phyloP scores from a whole-genome alignment of 768 basidiomycete species.

The Amanita inopinata region DNA sequence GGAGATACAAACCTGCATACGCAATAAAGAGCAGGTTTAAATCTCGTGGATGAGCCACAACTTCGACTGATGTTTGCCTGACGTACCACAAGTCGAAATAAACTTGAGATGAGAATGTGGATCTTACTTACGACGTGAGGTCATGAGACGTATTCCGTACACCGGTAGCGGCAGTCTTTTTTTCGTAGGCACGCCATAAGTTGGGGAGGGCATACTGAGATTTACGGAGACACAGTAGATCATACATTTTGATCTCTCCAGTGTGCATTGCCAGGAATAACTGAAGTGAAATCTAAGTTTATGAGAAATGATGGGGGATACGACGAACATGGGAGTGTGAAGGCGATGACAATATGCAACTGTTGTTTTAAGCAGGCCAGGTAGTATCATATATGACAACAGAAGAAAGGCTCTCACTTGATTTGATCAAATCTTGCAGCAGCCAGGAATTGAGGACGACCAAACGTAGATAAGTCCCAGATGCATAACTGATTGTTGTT shows the following conservation, averaged over 20 bases:
- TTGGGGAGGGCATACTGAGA: conserved; percentile 66
- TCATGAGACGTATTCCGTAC: conserved; percentile 17
- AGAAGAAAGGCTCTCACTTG: conserved; percentile 31
- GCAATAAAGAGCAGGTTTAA: conserved; percentile 63
- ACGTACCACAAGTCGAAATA: conserved; percentile 10
- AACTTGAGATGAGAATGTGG: too few relatives aligned
- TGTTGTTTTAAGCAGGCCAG: conserved; percentile 16
- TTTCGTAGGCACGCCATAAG: conserved; percentile 65
- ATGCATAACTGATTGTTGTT: conserved; percentile 44
- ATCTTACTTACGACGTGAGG: too few relatives aligned
- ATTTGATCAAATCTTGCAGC: conserved; percentile 39
- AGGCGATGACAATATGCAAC: conserved; percentile 54
- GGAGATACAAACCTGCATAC: conserved; percentile 49
- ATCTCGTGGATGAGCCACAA: conserved; percentile 62
- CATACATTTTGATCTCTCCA: conserved; percentile 66
- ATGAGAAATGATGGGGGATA: neutral
- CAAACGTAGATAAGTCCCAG: conserved; percentile 47
- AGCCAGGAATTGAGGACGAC: conserved; percentile 41
- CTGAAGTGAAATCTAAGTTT: conserved; percentile 18
- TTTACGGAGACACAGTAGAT: conserved; percentile 56
- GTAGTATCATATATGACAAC: neutral
- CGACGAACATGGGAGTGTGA: conserved; percentile 60
- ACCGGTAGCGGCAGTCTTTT: conserved; percentile 35
- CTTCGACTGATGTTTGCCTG: conserved; percentile 47
- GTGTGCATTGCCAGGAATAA: conserved; percentile 37